phyloP scores from a whole-genome alignment of 192 early-diverging fungal species.

The Entomortierella parvispora region DNA sequence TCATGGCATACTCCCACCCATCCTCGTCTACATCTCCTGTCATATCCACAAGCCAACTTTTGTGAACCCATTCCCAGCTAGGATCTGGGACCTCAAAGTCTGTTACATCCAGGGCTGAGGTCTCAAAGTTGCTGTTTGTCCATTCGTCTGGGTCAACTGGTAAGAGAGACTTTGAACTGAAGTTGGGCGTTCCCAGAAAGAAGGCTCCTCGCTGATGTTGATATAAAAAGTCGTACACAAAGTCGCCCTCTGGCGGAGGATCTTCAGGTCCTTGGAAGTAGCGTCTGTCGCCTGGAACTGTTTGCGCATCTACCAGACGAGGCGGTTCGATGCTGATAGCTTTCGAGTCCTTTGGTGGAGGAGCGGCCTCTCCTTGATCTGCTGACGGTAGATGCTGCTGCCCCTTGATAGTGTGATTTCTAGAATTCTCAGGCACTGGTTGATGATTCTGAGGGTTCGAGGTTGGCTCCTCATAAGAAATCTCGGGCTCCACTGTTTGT shows the following conservation, averaged over 20 bases:
- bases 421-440: background rate
- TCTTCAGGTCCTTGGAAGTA: constrained; percentile 27
- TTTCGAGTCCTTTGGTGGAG: constrained; percentile 1
- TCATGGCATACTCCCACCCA: constrained; percentile 67
- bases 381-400: too few relatives aligned
- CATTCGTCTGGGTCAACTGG: constrained; percentile 66
- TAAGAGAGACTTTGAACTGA: constrained; percentile 63
- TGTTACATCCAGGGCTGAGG: constrained; percentile 57
- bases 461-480: background rate
- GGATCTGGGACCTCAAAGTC: constrained; percentile 62
- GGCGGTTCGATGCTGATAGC: constrained; percentile 20
- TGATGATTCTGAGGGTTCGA: background rate
- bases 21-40: constrained; percentile 68
- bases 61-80: constrained; percentile 68
- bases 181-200: constrained; percentile 54
- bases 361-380: constrained; percentile 5
- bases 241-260: constrained; percentile 29
- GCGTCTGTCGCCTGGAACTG: constrained; percentile 15
- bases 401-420: too few relatives aligned
- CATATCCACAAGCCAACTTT: constrained; percentile 69
- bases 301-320: constrained; percentile 22
- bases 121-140: constrained; percentile 49
- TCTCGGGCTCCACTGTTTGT: background rate
- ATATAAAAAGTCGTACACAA: constrained; percentile 47
- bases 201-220: constrained; percentile 44